Evolutionary conservation across 1,284 basidiomycete genomes (phyloP), one percentile per base, ranked within the genome.

Genomic region (Gymnopus androsaceus): DNA sequence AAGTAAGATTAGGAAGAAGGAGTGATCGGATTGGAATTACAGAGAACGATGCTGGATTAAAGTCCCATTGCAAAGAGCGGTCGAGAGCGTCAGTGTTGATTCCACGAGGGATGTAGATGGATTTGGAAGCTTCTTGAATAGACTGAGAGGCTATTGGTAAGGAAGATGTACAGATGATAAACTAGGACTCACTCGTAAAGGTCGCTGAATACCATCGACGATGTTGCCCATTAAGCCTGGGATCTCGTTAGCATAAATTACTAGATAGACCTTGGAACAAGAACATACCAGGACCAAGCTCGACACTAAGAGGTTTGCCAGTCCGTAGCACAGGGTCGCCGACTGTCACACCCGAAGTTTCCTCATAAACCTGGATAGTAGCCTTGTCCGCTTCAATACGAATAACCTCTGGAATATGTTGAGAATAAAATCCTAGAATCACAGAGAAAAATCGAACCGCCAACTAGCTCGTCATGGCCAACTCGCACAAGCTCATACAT

Each of bases 311-410:
- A 36, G 96, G 96, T 74, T 99, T 99, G 58, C 96, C 96, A 41
- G 96, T 99, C 58, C 95, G 83, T 68, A 99, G 77, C 14, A 99
- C 97, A 55, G 96, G 96, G 78, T 99, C 96, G 42, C 96, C 96
- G 56, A 99, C 95, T 15, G 94, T 97, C 51, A 99, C 94, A 64
- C 95, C 95, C 50, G 95, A 95, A 3, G 95, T 98, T 79, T 98
- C 95, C 72, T 98, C 97, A 71, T 99, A 99, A n/a, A 99, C 97
- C 75, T 99, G 97, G 62, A 99, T 98, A 7, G 96, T 99, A 51
- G 94, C 91, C 76, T 98, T 95, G 76, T 97, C 95, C 58, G 87
- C 86, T 67, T 98, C 95, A 75, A 98, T 97, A 69, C 95, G 85
- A 66, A 98, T 98, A 67, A 98, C 95, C 91, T 98, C 95, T 94